Base-by-base conservation (phyloP, 805 yeast species). In the Candida ipomoeae region DNA sequence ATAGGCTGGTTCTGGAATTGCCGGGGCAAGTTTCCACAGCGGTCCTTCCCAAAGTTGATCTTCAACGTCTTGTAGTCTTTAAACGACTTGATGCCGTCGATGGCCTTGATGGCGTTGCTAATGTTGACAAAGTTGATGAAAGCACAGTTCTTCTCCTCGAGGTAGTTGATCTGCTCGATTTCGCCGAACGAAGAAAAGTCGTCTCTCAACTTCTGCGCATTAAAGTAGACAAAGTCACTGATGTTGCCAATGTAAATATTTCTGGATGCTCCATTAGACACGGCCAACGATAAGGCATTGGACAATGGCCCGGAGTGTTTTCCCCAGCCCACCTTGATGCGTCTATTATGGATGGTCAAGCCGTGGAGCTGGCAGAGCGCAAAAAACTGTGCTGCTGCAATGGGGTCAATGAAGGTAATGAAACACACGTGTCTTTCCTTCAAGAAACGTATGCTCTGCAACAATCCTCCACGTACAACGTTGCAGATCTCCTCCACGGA, bases 311-410 rank as follows among this genome's bases (percentile, higher is more conserved):
- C 98, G 5, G 96, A 84, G 64, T 92, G 97, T 68, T 89, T 91
- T 43, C 98, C 99, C 98, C 99, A 92, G 18, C 97, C 97, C 50
- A 92, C 90, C 66, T 88, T 89, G 57, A 92, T 85, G 61, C 91
- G 80, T 61, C 95, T 79, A 65, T 85, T 85, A 64, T 88, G 96
- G 53, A 92, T 86, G 17, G 90, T 81, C 53, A 92, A 74, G 0
- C 97, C 97, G 63, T 90, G 95, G 55, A 90, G 74, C 62, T 89
- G 90, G 57, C 96, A 85, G 87, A 89, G 84, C 7, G 97, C 97
- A 68, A 85, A 92, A 66, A 92, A 92, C 69, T 92, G 98, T 1
- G 97, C 97, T 0, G 98, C 98, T 2, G 97, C 96, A 48, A 92
- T 87, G 26, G 98, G 96, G 64, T 94, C 98, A 56, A 92, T 85